A percentile compares a stretch with the other conserved stretches of the same genome.
Conservation (phyloP, 441 rosid genomes). For the Populus hybrid region DNA sequence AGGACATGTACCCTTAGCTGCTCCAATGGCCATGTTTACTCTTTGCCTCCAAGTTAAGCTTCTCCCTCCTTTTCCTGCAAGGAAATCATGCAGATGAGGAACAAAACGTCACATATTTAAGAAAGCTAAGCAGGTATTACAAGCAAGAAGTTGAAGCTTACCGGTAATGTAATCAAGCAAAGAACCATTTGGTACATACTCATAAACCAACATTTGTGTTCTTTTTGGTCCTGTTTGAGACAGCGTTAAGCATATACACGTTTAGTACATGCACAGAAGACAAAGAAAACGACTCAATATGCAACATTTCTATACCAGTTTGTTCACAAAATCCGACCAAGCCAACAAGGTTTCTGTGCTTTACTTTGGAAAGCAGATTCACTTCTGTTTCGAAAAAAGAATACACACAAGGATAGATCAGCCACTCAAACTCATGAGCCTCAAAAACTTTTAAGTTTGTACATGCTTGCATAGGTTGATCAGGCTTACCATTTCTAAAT, state of each 20-base stretch:
- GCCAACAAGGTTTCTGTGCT: conserved; percentile 51
- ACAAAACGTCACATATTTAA: background rate
- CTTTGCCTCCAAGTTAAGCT: conserved; percentile 58
- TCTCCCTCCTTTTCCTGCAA: conserved; percentile 41
- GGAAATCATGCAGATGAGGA: background rate
- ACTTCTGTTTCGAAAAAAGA: conserved; percentile 50
- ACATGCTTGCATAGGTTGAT: background rate
- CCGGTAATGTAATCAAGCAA: conserved; percentile 55
- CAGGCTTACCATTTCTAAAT: conserved; percentile 56
- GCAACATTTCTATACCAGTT: conserved; percentile 31
- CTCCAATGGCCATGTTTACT: conserved; percentile 58
- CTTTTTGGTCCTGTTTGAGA: conserved; percentile 38
- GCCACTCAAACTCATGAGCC: background rate
- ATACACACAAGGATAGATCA: background rate
- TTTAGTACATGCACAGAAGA: background rate
- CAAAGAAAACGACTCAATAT: background rate
- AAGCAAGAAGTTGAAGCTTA: conserved; percentile 14
- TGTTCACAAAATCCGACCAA: conserved; percentile 69
- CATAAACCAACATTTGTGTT: conserved; percentile 48
- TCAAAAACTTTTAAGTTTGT: background rate
- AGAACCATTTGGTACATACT: conserved; percentile 59
- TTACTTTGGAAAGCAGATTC: conserved; percentile 45
- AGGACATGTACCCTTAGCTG: conserved; percentile 48
- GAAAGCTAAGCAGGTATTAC: background rate
- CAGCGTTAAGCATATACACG: background rate